These are phyloP conservation scores for Paramecium bursaria DNA, from an alignment of 73 alveolate species.

Conservation along the genomic window DNA sequence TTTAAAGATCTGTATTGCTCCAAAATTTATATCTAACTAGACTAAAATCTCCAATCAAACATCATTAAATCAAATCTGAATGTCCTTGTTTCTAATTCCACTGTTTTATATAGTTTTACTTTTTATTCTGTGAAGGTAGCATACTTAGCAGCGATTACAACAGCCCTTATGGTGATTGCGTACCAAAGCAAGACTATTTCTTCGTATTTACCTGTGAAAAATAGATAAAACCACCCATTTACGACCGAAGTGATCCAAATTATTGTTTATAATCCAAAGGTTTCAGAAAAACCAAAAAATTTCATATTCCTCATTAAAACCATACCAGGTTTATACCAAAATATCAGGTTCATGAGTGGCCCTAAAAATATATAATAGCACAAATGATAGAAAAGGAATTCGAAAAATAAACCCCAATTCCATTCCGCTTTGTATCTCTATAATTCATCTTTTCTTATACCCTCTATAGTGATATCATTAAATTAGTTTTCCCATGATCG, in stretches of 20 bases:
- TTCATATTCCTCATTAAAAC: constrained; percentile 38
- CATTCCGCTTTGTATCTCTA: constrained; percentile 25
- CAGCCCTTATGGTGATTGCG: constrained; percentile 19
- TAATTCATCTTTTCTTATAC: neutral
- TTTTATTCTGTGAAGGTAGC: constrained; percentile 13
- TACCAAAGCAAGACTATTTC: constrained; percentile 48
- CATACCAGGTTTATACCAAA: constrained; percentile 14
- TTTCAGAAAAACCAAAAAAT: neutral
- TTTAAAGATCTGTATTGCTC: constrained; percentile 34
- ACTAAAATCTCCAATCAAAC: constrained; percentile 49
- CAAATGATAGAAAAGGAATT: constrained; percentile 39
- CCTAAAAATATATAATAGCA: neutral
- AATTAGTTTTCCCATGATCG: constrained; percentile 3
- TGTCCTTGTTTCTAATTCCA: neutral
- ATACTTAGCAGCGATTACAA: constrained; percentile 48
- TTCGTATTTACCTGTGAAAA: neutral
- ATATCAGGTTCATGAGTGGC: constrained; percentile 34
- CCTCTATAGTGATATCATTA: neutral
- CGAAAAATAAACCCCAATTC: constrained; percentile 33
- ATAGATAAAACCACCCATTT: constrained; percentile 15
- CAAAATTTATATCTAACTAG: constrained; percentile 9
- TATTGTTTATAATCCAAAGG: neutral
- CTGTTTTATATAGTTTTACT: neutral
- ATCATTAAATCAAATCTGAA: constrained; percentile 49
- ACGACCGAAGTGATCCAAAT: constrained; percentile 29